Evolutionary conservation across 495 filamentous ascomycete genomes (phyloP).

Genomic region (Aspergillus panamensis): DNA sequence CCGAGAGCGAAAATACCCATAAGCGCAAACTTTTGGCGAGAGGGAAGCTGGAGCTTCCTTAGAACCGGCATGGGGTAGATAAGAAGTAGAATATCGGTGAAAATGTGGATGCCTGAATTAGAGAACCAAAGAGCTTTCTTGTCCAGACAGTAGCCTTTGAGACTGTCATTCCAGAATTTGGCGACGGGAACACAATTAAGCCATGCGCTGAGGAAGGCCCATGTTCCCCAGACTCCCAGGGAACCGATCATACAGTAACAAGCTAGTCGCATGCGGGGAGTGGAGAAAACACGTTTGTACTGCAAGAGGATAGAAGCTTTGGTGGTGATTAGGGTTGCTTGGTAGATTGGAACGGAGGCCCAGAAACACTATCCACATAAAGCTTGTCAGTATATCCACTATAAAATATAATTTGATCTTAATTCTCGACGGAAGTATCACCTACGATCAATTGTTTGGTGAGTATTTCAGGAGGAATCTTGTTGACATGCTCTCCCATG

Average conservation of each 20-base stretch:
- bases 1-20: constrained; percentile 47
- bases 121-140: constrained; percentile 38
- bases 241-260: constrained; percentile 32
- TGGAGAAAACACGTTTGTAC: constrained; percentile 39
- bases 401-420: not conserved
- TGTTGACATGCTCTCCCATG: constrained; percentile 34
- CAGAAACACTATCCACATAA: constrained; percentile 30
- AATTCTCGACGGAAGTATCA: not conserved
- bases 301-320: constrained; percentile 41
- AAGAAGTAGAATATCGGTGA: constrained; percentile 48
- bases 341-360: constrained; percentile 36
- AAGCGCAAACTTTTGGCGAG: constrained; percentile 43
- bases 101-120: constrained; percentile 41
- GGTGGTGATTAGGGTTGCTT: constrained; percentile 33
- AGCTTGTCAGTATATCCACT: not conserved
- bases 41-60: constrained; percentile 40
- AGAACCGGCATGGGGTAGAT: constrained; percentile 49
- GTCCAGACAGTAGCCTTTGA: constrained; percentile 33
- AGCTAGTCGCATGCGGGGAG: constrained; percentile 36
- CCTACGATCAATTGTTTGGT: constrained; percentile 35
- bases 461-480: constrained; percentile 23
- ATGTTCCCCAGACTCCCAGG: constrained; percentile 37
- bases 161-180: constrained; percentile 32
- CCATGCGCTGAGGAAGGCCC: constrained; percentile 37
- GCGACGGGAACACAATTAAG: constrained; percentile 35